These are phyloP conservation scores for Komagataella mondaviorum DNA, from an alignment of 805 yeast genomes.

Conservation along the genomic window DNA sequence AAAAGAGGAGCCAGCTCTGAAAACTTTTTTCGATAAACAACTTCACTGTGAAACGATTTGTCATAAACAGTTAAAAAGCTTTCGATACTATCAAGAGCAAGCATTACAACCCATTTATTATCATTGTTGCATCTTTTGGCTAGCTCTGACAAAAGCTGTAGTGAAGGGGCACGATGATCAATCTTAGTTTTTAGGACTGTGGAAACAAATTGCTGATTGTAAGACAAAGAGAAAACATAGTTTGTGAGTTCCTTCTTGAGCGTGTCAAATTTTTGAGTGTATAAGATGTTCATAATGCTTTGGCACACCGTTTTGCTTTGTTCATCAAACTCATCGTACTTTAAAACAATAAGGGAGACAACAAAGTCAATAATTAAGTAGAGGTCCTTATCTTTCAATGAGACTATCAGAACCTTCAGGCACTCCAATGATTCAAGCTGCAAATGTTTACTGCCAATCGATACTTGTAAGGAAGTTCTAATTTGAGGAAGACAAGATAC, in stretches of 20 bases:
- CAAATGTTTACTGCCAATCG: constrained; percentile 49
- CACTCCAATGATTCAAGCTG: constrained; percentile 51
- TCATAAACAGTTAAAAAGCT: constrained; percentile 39
- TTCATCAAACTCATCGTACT: constrained; percentile 38
- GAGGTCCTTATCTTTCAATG: constrained; percentile 42
- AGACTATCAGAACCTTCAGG: constrained; percentile 48
- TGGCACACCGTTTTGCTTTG: constrained; percentile 38
- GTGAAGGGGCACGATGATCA: constrained; percentile 1
- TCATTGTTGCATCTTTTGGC: constrained; percentile 44
- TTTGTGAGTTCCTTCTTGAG: constrained; percentile 28
- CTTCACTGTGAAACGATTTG: constrained; percentile 29
- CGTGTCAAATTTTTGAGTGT: constrained; percentile 18
- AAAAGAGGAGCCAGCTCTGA: constrained; percentile 26
- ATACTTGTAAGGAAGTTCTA: constrained; percentile 73
- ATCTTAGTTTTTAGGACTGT: constrained; percentile 6
- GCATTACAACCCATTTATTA: constrained; percentile 59
- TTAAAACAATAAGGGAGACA: constrained; percentile 59
- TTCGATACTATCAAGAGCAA: constrained; percentile 52
- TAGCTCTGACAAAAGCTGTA: constrained; percentile 33
- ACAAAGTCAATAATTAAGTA: constrained; percentile 61
- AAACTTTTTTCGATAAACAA: constrained; percentile 21
- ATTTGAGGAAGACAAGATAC: constrained; percentile 72
- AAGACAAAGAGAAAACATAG: constrained; percentile 40
- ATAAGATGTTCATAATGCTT: constrained; percentile 27
- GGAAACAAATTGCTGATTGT: constrained; percentile 20